Evolutionary conservation across 169 alveolate species (phyloP).

Genomic region (Cystoisospora suis): DNA sequence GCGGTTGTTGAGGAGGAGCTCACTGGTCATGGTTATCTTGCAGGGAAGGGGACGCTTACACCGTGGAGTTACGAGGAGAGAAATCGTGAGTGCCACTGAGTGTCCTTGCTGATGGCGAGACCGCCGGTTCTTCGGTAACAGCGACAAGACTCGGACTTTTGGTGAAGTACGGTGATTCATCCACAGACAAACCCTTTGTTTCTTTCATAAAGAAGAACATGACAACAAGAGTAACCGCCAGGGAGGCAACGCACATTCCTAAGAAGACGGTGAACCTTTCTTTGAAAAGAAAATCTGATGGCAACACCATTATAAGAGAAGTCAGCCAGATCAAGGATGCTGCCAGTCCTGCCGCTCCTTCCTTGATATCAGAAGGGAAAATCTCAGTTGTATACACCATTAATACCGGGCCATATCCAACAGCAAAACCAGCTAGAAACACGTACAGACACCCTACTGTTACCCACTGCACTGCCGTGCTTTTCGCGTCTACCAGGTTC

Average conservation of each 20-base stretch:
- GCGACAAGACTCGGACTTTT: background rate
- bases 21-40: no score
- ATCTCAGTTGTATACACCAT: constrained; percentile 86
- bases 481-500: constrained; percentile 44
- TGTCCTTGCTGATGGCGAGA: no score
- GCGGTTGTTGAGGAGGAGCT: no score
- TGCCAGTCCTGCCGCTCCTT: constrained; percentile 80
- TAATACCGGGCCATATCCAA: constrained; percentile 84
- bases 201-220: constrained; percentile 78
- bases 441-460: constrained; percentile 71
- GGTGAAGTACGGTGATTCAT: constrained; percentile 68
- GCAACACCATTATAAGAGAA: constrained; percentile 78
- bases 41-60: no score
- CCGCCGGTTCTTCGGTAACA: background rate
- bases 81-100: no score
- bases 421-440: constrained; percentile 81
- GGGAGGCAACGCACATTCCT: constrained; percentile 73
- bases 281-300: constrained; percentile 75
- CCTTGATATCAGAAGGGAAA: constrained; percentile 83
- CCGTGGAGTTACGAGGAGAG: no score
- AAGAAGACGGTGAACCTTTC: constrained; percentile 71
- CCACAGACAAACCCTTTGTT: constrained; percentile 78
- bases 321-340: constrained; percentile 81
- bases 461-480: constrained; percentile 50
- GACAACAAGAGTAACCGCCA: constrained; percentile 70